Evolutionary conservation across 2,329 filamentous ascomycete genomes (phyloP), one percentile per base, ranked within the genome.

Genomic region (Cordyceps fumosorosea): DNA sequence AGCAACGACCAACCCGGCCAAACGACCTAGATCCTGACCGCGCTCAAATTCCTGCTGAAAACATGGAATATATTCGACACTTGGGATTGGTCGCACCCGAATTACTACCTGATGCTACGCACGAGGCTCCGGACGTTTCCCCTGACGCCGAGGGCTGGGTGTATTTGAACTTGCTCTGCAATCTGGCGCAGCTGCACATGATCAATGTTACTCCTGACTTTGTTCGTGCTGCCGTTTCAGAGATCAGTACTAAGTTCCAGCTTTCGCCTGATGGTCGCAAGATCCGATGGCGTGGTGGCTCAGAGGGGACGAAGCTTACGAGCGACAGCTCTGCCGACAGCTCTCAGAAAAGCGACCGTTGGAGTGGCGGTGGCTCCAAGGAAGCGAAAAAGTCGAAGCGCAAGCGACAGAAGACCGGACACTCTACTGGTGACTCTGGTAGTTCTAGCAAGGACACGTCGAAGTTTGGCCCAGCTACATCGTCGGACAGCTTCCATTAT

Each of bases 131-230:
- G 2, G 80, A 85, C 57, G 82, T 85, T 12, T 80, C 82, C 16
- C 81, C 86, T 0, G 86, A 88, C 60, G 79, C 80, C 0, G 86
- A 91, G 29, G 89, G 89, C 5, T 95, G 90, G 90, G 85, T 93
- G 0, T 93, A 93, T 67, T 76, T 95, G 7, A 95, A 95, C 67
- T 76, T 96, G 1, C 79, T 96, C 1, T 87, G 88, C 70, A 92
- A 89, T 69, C 83, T 96, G 78, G 91, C 91, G 0, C 91, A 96
- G 73, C 77, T 96, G 20, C 91, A 96, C 68, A 93, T 92, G 0
- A 81, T 95, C 67, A 93, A 91, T 63, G 90, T 96, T 1, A 92
- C 91, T 0, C 81, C 87, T 0, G 85, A 88, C 32, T 93, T 93
- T 68, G 86, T 95, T 45, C 86, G 89, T 63, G 83, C 84, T 42